Conservation (phyloP, 331 rosid species). For the Rosa hybrid region DNA sequence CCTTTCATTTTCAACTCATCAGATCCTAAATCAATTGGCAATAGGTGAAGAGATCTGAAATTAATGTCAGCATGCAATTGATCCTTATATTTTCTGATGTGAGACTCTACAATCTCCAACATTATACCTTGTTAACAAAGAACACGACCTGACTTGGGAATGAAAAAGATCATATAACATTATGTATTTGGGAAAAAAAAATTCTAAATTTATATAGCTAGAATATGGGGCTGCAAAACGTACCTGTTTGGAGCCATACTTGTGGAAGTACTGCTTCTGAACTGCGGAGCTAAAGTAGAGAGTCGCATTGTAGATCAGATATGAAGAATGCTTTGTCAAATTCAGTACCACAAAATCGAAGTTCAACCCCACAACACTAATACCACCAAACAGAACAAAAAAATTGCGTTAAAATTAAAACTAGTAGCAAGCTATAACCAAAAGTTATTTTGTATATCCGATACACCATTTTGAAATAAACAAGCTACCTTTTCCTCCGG, state of each 20-base stretch:
- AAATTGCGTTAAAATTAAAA: background rate
- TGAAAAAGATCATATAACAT: background rate
- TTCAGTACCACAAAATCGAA: constrained; percentile 71
- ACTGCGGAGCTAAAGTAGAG: constrained; percentile 72
- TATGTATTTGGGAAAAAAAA: background rate
- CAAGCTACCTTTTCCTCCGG: constrained; percentile 40
- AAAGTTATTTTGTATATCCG: background rate
- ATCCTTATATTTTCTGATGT: background rate
- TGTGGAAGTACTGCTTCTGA: constrained; percentile 66
- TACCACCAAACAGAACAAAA: background rate
- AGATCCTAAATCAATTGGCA: too few species aligned
- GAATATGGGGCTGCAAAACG: background rate
- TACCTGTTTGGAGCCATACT: constrained; percentile 75
- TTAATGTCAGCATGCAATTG: background rate
- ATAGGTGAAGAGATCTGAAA: background rate
- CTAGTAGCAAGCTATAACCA: background rate
- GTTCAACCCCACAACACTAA: constrained; percentile 84
- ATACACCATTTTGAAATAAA: background rate
- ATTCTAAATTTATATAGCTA: background rate
- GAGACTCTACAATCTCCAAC: background rate
- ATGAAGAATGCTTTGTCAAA: constrained; percentile 64
- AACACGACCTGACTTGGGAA: too few species aligned
- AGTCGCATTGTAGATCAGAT: constrained; percentile 74
- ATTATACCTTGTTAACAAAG: too few species aligned
- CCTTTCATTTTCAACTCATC: background rate